phyloP scores from a whole-genome alignment of 2,329 filamentous ascomycete genomes.

The Fusarium sp. region DNA sequence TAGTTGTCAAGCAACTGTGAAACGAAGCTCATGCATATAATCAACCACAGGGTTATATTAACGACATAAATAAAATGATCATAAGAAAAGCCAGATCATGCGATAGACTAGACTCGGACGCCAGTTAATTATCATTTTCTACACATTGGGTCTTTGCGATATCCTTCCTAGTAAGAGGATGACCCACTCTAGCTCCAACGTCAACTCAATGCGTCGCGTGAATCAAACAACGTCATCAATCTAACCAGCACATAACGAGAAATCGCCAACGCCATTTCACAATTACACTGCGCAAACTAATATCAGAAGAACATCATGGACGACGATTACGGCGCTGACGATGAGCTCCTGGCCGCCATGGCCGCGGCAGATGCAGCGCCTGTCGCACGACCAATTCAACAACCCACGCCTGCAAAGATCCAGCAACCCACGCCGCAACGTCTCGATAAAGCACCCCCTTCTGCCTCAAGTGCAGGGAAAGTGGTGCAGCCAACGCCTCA shows the following conservation, averaged over 20 bases:
- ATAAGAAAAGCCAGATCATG: neutral
- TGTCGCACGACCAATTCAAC: slow-evolving; percentile 50
- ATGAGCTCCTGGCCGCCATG: slow-evolving; percentile 68
- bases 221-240: slow-evolving; percentile 22
- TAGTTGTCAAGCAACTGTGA: neutral
- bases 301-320: slow-evolving; percentile 54
- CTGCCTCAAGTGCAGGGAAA: slow-evolving; percentile 60
- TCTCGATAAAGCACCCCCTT: slow-evolving; percentile 64
- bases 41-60: neutral
- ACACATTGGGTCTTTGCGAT: neutral
- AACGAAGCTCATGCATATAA: neutral
- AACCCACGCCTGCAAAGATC: slow-evolving; percentile 58
- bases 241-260: neutral
- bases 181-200: slow-evolving; percentile 33
- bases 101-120: neutral
- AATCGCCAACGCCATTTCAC: neutral
- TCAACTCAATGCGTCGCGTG: slow-evolving; percentile 23
- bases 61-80: neutral
- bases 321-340: slow-evolving; percentile 70
- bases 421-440: slow-evolving; percentile 67
- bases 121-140: neutral
- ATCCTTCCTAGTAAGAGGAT: neutral
- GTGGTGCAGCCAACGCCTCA: slow-evolving; percentile 91
- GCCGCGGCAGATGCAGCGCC: slow-evolving; percentile 60
- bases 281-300: neutral